These are phyloP conservation scores for Pseudozyma sp. DNA, from an alignment of 1,284 basidiomycete genomes.

Conservation along the genomic window DNA sequence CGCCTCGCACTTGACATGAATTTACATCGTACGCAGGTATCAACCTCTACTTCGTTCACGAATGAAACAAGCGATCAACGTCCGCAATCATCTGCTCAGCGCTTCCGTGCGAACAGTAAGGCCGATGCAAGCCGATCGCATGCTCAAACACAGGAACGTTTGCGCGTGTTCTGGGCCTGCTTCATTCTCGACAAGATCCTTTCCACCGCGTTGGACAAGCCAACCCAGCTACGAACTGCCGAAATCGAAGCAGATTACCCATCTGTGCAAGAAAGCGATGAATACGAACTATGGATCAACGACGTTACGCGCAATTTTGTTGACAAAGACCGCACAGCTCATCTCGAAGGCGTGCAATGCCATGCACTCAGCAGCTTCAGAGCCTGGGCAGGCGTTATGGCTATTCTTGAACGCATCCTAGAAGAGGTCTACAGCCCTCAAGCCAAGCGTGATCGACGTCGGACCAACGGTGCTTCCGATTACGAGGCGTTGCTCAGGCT, in stretches of 20 bases:
- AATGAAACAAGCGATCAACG: not conserved
- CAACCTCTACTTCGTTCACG: not conserved
- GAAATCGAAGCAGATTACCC: constrained; percentile 45
- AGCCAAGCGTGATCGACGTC: constrained; percentile 40
- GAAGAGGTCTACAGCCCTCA: constrained; percentile 50
- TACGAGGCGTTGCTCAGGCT: constrained; percentile 33
- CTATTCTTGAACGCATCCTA: constrained; percentile 51
- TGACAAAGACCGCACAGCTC: constrained; percentile 18
- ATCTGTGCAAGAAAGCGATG: constrained; percentile 48
- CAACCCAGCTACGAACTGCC: constrained; percentile 39
- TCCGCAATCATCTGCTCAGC: not conserved
- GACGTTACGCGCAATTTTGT: constrained; percentile 45
- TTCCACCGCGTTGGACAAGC: constrained; percentile 51
- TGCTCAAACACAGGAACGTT: constrained; percentile 31
- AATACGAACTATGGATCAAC: constrained; percentile 51
- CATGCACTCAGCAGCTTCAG: constrained; percentile 52
- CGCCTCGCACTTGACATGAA: constrained; percentile 55
- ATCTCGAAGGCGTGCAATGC: constrained; percentile 46
- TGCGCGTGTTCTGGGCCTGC: constrained; percentile 51
- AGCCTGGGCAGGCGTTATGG: constrained; percentile 51
- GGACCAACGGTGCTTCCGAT: constrained; percentile 33
- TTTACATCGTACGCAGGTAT: constrained; percentile 30
- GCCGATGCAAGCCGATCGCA: constrained; percentile 4
- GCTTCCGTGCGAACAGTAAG: not conserved
- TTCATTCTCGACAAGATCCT: constrained; percentile 58